Conservation (phyloP, 805 yeast genomes). For the Kodamaea lidongshanica region DNA sequence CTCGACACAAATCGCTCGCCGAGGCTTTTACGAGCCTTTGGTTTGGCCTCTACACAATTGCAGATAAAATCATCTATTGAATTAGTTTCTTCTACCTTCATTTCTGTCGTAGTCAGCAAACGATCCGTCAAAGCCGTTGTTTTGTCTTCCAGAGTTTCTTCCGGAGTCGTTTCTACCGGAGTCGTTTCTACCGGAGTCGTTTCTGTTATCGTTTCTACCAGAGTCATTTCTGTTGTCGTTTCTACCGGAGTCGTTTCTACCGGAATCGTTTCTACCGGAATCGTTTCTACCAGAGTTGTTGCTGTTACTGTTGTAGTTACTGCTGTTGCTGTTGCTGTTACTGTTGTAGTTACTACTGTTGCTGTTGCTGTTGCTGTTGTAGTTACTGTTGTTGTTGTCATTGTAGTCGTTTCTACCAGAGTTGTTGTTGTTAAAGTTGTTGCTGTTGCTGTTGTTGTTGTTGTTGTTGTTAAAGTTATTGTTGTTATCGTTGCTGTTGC, state of each 20-base stretch:
- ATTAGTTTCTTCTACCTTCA: no score
- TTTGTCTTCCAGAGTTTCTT: no score
- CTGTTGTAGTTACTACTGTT: not conserved
- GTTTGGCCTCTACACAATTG: no score
- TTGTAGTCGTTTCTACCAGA: slow-evolving; percentile 2
- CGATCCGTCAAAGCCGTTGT: slow-evolving; percentile 5
- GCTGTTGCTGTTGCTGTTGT: slow-evolving; percentile 1
- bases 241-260: slow-evolving; percentile 1
- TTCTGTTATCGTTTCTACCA: slow-evolving; percentile 4
- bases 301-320: not conserved
- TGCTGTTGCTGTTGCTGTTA: not conserved
- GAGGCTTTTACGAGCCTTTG: no score
- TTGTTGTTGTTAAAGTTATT: slow-evolving; percentile 1
- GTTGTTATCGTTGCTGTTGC: not conserved
- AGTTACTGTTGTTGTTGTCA: slow-evolving; percentile 1
- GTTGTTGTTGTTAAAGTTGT: slow-evolving; percentile 2
- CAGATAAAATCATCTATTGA: no score
- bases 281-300: not conserved
- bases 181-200: slow-evolving; percentile 1
- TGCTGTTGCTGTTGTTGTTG: slow-evolving; percentile 14
- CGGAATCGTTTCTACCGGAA: not conserved
- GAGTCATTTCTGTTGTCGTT: no score
- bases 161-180: slow-evolving; percentile 1
- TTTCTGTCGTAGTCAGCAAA: slow-evolving; percentile 5
- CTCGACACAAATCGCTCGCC: no score